Evolutionary conservation across 768 basidiomycete species (phyloP), one percentile per base, ranked within the genome.

Genomic region (Hydnomerulius pinastri): DNA sequence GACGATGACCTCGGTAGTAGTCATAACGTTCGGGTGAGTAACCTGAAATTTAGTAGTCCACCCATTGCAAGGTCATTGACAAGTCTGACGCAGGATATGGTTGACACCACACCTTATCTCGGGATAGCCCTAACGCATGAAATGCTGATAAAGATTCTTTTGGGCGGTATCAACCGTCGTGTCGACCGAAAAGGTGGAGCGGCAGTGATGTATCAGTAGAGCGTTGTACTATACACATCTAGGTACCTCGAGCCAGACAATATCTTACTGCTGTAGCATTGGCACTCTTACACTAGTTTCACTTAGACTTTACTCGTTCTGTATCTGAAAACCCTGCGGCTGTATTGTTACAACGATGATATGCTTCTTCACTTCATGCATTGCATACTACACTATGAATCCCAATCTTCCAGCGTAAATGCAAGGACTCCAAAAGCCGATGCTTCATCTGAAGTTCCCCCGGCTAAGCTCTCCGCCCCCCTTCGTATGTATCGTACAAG

Each of bases 351-450:
- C 76, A 81, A n/a, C n/a, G n/a, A n/a, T n/a, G n/a, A n/a, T n/a
- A n/a, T n/a, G n/a, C n/a, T n/a, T n/a, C n/a, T n/a, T n/a, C n/a
- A n/a, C n/a, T n/a, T n/a, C n/a, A n/a, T n/a, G n/a, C n/a, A n/a
- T n/a, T n/a, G n/a, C n/a, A n/a, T n/a, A n/a, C n/a, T n/a, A n/a
- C n/a, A 44, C 53, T 44, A 68, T 15, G 50, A 68, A 66, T 89
- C 87, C 88, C 89, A 92, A 62, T 90, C 89, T 46, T 91, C 86
- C 51, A 92, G 70, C 35, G 80, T 73, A 64, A 92, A 92, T 9
- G 87, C 86, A 43, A 92, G 71, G 27, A 88, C 76, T 1, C 81
- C 85, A 62, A 89, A 91, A 1, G 83, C 73, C 24, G 82, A 65
- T 11, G 84, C 81, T 23, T 76, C 80, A 44, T 84, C 83, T 15